Conservation (phyloP, 1,284 basidiomycete species). For the Puccinia triticina region DNA sequence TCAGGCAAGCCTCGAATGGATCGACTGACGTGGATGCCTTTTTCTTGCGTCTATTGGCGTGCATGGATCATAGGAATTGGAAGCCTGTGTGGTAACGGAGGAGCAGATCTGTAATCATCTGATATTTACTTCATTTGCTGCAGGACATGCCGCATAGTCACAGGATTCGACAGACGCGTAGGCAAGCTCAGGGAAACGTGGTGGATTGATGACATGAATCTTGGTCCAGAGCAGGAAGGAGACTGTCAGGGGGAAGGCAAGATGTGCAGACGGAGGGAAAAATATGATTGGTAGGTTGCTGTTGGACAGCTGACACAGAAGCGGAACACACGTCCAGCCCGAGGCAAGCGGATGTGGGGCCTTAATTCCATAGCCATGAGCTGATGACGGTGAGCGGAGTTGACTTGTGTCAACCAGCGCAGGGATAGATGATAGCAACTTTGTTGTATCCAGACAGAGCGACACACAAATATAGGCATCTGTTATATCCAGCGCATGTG, state of each 20-base stretch:
- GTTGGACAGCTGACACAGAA: slow-evolving; percentile 14
- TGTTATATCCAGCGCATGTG: slow-evolving; percentile 6
- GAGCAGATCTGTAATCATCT: slow-evolving; percentile 33
- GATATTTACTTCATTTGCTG: neutral
- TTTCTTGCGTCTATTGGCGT: slow-evolving; percentile 17
- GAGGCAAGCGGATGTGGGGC: neutral
- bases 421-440: neutral
- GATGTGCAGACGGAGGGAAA: slow-evolving; percentile 24
- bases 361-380: slow-evolving; percentile 2
- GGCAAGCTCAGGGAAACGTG: neutral
- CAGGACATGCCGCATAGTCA: slow-evolving; percentile 10
- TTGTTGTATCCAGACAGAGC: neutral
- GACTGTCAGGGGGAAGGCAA: neutral
- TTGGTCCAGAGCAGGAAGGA: slow-evolving; percentile 10
- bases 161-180: slow-evolving; percentile 17
- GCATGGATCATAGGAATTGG: neutral
- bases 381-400: neutral
- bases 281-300: slow-evolving; percentile 2
- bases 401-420: slow-evolving; percentile 16
- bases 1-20: slow-evolving; percentile 33
- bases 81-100: slow-evolving; percentile 32
- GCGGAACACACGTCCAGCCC: neutral
- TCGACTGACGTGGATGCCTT: slow-evolving; percentile 27
- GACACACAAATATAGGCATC: neutral
- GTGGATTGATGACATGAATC: slow-evolving; percentile 14